Conservation (phyloP, 306 rosid genomes). For the Vicia faba region DNA sequence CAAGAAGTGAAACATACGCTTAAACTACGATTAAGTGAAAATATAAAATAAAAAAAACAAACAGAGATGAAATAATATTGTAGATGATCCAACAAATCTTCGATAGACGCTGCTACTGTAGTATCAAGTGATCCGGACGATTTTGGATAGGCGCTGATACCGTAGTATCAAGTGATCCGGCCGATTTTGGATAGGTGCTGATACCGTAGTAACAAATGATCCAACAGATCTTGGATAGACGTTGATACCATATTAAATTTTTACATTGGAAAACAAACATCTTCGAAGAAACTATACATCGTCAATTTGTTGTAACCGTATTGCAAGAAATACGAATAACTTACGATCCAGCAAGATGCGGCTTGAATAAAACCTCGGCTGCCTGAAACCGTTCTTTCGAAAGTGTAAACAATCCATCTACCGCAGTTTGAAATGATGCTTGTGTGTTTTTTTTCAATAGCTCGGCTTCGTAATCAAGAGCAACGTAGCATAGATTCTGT, state of each 20-base stretch:
- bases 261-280: too few species aligned
- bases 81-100: too few species aligned
- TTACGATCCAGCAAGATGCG: slow-evolving; percentile 82
- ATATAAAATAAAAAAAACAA: slow-evolving; percentile 8
- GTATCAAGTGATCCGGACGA: too few species aligned
- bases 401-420: slow-evolving; percentile 78
- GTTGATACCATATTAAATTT: too few species aligned
- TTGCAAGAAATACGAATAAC: slow-evolving; percentile 32
- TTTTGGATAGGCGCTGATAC: too few species aligned
- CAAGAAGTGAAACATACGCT: slow-evolving; percentile 37
- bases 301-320: not conserved
- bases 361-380: slow-evolving; percentile 82
- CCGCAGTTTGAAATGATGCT: slow-evolving; percentile 65
- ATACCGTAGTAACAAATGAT: too few species aligned
- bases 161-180: too few species aligned
- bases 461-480: slow-evolving; percentile 89
- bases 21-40: slow-evolving; percentile 16
- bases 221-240: too few species aligned
- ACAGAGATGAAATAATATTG: not conserved
- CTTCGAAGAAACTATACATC: not conserved
- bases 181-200: too few species aligned
- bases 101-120: too few species aligned
- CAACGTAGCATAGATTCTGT: slow-evolving; percentile 87
- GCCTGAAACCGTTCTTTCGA: slow-evolving; percentile 92
- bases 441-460: slow-evolving; percentile 54